These are phyloP conservation scores for Pichia sp. DNA, from an alignment of 1,139 yeast genomes.

Conservation along the genomic window DNA sequence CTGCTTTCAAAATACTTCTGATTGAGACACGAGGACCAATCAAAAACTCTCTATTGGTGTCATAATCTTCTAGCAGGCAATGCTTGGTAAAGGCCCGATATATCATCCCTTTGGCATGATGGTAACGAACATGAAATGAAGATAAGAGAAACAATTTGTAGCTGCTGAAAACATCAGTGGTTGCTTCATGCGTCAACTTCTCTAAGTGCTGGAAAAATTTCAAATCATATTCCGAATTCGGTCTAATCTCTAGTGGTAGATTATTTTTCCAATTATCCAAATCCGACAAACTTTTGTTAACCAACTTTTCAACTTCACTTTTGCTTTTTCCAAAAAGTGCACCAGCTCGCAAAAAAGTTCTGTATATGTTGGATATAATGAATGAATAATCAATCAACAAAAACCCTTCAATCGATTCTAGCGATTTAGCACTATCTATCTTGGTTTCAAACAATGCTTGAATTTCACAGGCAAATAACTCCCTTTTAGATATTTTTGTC, in stretches of 20 bases:
- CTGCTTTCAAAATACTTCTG: conserved; percentile 16
- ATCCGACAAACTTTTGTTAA: conserved; percentile 14
- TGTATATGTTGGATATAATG: conserved; percentile 19
- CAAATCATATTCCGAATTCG: conserved; percentile 7
- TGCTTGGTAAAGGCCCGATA: conserved; percentile 7
- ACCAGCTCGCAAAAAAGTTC: conserved; percentile 20
- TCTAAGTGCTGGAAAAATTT: conserved; percentile 8
- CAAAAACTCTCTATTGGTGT: conserved; percentile 1
- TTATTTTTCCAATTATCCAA: conserved; percentile 22
- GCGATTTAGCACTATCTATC: neutral
- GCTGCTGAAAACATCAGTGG: neutral
- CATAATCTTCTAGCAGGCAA: conserved; percentile 1
- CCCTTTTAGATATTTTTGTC: conserved; percentile 1
- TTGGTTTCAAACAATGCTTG: conserved; percentile 5
- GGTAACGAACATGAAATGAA: conserved; percentile 10
- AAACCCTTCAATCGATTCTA: conserved; percentile 10
- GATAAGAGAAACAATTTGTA: conserved; percentile 8
- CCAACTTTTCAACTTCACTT: conserved; percentile 10
- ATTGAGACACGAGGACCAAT: conserved; percentile 18
- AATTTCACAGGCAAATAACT: conserved; percentile 4
- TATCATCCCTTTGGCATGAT: conserved; percentile 12
- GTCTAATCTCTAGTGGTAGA: conserved; percentile 19
- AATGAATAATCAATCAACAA: conserved; percentile 17
- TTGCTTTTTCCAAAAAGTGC: conserved; percentile 15
- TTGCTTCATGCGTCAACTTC: conserved; percentile 1